Evolutionary conservation across 257 asterid species (phyloP).

Genomic region (Solanum rostratum): DNA sequence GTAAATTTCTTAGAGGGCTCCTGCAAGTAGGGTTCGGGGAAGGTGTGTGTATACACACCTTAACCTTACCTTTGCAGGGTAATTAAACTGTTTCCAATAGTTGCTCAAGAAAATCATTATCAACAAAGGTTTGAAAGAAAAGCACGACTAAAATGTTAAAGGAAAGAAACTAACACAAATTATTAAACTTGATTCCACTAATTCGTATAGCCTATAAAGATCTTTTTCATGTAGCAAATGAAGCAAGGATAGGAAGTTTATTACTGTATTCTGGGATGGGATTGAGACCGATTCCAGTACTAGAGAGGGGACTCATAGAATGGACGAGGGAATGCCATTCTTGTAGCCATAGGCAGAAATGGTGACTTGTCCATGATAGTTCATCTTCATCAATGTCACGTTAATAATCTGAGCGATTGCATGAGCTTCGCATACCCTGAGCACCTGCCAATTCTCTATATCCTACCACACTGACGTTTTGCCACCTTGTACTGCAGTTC

Average conservation of each 20-base stretch:
- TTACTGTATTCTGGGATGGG: constrained; percentile 63
- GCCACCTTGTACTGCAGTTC: constrained; percentile 46
- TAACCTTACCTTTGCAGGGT: too few species aligned
- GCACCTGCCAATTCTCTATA: too few species aligned
- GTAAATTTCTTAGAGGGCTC: too few species aligned
- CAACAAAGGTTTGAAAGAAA: too few species aligned
- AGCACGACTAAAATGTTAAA: too few species aligned
- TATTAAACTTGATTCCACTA: background rate
- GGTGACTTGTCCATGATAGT: constrained; percentile 70
- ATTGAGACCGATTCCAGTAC: constrained; percentile 76
- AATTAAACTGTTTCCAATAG: too few species aligned
- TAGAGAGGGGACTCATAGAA: constrained; percentile 55
- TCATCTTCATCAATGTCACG: constrained; percentile 48
- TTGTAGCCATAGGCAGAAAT: constrained; percentile 77
- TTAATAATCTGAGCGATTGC: background rate
- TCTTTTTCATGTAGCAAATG: background rate
- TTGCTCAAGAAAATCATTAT: too few species aligned
- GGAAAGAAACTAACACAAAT: background rate
- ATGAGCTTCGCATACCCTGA: too few species aligned
- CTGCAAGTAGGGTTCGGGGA: too few species aligned
- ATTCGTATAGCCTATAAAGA: background rate
- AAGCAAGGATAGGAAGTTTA: background rate
- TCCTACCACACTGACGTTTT: too few species aligned
- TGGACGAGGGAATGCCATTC: constrained; percentile 29
- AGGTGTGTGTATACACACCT: too few species aligned